Evolutionary conservation across 2,329 filamentous ascomycete genomes (phyloP).

Genomic region (Fusarium beomiforme): DNA sequence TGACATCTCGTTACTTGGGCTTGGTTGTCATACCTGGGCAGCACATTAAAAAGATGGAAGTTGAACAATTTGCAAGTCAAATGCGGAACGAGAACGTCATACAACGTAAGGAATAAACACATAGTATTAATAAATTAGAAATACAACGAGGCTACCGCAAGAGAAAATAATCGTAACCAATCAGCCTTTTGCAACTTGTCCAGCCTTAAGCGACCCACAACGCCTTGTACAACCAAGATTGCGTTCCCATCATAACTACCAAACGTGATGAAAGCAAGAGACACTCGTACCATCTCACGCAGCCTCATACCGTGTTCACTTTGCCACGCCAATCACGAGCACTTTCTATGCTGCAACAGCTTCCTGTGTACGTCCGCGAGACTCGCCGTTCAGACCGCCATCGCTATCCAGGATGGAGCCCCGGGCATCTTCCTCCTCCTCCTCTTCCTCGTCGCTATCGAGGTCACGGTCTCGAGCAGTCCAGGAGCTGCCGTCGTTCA

Average conservation of each 20-base stretch:
- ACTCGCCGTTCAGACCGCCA: constrained; percentile 64
- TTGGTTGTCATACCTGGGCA: constrained; percentile 89
- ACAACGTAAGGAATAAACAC: constrained; percentile 16
- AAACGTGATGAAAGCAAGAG: constrained; percentile 8
- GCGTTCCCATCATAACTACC: constrained; percentile 33
- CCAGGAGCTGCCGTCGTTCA: constrained; percentile 87
- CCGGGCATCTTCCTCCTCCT: constrained; percentile 63
- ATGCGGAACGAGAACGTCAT: constrained; percentile 42
- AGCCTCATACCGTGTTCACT: constrained; percentile 1
- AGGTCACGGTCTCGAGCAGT: constrained; percentile 75
- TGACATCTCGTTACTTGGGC: constrained; percentile 88
- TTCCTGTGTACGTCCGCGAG: constrained; percentile 65
- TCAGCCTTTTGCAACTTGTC: constrained; percentile 37
- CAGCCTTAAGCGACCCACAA: constrained; percentile 39
- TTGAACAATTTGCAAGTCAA: constrained; percentile 78
- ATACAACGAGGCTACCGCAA: constrained; percentile 41
- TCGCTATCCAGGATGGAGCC: constrained; percentile 64
- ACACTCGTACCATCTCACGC: background rate
- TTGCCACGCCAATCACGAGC: constrained; percentile 3
- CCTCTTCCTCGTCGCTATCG: constrained; percentile 73
- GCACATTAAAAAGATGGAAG: constrained; percentile 87
- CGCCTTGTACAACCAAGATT: constrained; percentile 42
- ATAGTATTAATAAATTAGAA: constrained; percentile 43
- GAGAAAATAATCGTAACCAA: constrained; percentile 37
- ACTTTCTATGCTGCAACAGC: constrained; percentile 55